Percentiles rank a stretch among this genome's conserved stretches.
Conservation (phyloP, 2,329 filamentous ascomycete species). For the Diaporthe nobilis region DNA sequence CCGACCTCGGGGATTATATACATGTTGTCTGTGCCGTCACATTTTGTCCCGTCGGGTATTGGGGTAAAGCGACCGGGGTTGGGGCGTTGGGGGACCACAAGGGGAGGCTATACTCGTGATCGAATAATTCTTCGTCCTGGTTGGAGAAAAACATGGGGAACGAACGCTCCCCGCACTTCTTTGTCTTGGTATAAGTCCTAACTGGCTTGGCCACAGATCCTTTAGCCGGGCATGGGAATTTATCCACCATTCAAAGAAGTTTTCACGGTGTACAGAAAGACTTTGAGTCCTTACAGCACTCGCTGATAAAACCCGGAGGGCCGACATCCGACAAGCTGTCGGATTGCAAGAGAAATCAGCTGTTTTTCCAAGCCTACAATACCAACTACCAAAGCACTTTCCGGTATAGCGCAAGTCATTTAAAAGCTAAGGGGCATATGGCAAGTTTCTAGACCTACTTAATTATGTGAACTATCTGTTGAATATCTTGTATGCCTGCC, state of each 20-base stretch:
- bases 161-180: conserved; percentile 23
- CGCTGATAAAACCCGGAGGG: conserved; percentile 19
- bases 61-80: background rate
- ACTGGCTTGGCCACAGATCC: conserved; percentile 14
- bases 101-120: background rate
- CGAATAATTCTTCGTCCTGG: background rate
- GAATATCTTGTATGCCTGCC: background rate
- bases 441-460: background rate
- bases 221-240: background rate
- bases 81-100: background rate
- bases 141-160: conserved; percentile 11
- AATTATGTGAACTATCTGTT: background rate
- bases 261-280: background rate
- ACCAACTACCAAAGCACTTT: background rate
- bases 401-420: background rate
- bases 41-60: conserved; percentile 20
- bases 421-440: background rate
- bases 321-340: conserved; percentile 10
- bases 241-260: conserved; percentile 23
- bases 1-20: background rate
- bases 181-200: conserved; percentile 9
- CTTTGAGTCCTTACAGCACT: background rate
- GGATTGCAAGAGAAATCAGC: background rate
- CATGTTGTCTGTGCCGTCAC: background rate
- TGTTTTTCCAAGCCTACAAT: background rate